phyloP scores from a whole-genome alignment of 176 grass and related monocot species.

The Aechmea fasciata region DNA sequence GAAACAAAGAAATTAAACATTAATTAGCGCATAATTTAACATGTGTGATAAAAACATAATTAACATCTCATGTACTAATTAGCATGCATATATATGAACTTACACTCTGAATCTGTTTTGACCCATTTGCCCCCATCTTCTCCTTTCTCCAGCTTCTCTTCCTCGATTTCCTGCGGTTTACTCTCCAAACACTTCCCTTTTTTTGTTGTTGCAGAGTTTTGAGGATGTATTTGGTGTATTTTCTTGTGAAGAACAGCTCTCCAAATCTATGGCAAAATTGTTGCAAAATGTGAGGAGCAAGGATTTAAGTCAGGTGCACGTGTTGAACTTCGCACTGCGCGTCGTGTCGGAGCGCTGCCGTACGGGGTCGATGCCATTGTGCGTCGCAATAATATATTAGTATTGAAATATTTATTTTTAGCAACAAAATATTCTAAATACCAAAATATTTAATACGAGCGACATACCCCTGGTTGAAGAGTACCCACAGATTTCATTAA shows the following conservation, averaged over 20 bases:
- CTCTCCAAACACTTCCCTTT: constrained; percentile 38
- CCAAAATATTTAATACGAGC: no score
- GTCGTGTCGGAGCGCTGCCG: no score
- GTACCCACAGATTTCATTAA: no score
- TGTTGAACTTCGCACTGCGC: no score
- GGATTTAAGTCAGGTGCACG: no score
- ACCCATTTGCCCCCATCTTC: constrained; percentile 62
- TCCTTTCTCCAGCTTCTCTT: constrained; percentile 29
- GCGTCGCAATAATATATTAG: no score
- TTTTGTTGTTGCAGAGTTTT: constrained; percentile 27
- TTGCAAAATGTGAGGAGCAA: not conserved
- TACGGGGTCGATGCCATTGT: no score
- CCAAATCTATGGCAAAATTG: constrained; percentile 30
- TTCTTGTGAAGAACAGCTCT: constrained; percentile 77
- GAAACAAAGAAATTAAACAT: constrained; percentile 12
- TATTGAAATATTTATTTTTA: no score
- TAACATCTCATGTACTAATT: not conserved
- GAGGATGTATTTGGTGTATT: constrained; percentile 74
- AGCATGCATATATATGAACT: constrained; percentile 19
- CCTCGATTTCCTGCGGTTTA: constrained; percentile 35
- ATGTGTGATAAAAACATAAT: not conserved
- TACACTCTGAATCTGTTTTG: constrained; percentile 96
- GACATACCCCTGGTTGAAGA: no score
- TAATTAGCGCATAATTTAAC: not conserved
- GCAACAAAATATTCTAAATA: no score